Conservation (phyloP, 2,329 filamentous ascomycete genomes). For the Aspergillus fijiensis region DNA sequence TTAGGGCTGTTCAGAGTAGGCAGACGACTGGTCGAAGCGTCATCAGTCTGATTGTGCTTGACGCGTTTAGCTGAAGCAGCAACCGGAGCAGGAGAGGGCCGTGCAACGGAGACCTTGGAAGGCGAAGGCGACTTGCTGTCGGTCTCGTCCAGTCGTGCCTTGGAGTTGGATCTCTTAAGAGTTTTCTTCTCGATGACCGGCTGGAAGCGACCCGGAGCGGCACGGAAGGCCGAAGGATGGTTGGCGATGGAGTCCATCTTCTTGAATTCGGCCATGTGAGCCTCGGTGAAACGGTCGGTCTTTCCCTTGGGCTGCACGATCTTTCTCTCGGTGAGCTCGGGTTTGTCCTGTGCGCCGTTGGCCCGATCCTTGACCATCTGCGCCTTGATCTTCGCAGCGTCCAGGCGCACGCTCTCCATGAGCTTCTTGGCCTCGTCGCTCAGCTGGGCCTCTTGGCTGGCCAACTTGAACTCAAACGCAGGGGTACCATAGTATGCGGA, state of each 20-base stretch:
- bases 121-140: constrained; percentile 45
- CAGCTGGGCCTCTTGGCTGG: constrained; percentile 44
- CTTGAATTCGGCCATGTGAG: constrained; percentile 84
- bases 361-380: constrained; percentile 63
- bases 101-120: constrained; percentile 28
- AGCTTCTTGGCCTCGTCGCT: constrained; percentile 55
- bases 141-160: constrained; percentile 65
- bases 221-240: constrained; percentile 73
- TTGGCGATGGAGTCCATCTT: constrained; percentile 97
- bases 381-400: constrained; percentile 69
- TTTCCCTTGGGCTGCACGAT: constrained; percentile 80
- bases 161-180: constrained; percentile 56
- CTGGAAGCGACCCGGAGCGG: constrained; percentile 45
- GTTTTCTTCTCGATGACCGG: constrained; percentile 35
- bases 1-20: constrained; percentile 20
- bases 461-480: constrained; percentile 49
- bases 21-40: constrained; percentile 62
- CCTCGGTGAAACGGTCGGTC: constrained; percentile 75
- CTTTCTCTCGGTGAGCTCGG: constrained; percentile 56
- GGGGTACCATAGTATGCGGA: constrained; percentile 43
- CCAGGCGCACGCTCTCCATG: constrained; percentile 67
- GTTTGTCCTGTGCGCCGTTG: constrained; percentile 48
- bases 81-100: constrained; percentile 31
- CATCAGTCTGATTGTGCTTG: constrained; percentile 66
- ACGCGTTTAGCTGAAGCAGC: constrained; percentile 63